Evolutionary conservation across 2,329 filamentous ascomycete species (phyloP).

Genomic region (Ophiostoma montium): DNA sequence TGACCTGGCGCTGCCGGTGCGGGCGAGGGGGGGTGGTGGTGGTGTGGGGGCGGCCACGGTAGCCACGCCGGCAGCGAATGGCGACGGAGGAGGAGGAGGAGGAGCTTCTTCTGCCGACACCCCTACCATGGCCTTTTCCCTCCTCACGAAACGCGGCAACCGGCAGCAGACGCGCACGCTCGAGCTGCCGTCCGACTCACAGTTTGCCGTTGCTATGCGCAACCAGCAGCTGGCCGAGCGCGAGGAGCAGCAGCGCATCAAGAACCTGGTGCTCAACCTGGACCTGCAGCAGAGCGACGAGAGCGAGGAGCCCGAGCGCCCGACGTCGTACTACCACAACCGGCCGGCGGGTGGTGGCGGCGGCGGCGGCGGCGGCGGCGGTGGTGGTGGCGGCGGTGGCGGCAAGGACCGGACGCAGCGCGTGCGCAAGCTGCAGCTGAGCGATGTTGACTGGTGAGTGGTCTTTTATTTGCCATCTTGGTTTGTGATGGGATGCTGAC

Average conservation of each 20-base stretch:
- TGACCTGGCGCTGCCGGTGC: slow-evolving; percentile 93
- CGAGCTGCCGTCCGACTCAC: slow-evolving; percentile 79
- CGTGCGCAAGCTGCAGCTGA: slow-evolving; percentile 80
- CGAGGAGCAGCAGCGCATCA: slow-evolving; percentile 96
- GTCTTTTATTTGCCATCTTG: not conserved
- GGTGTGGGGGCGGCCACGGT: not conserved
- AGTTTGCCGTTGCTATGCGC: slow-evolving; percentile 91
- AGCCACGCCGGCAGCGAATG: not conserved
- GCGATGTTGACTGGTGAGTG: slow-evolving; percentile 80
- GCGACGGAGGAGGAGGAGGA: no score
- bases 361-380: no score
- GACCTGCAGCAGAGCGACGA: slow-evolving; percentile 82
- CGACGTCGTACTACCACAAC: slow-evolving; percentile 35
- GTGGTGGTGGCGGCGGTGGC: no score
- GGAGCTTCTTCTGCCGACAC: no score
- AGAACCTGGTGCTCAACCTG: slow-evolving; percentile 92
- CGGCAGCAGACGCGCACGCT: slow-evolving; percentile 92
- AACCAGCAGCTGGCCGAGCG: slow-evolving; percentile 87
- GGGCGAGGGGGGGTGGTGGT: slow-evolving; percentile 43
- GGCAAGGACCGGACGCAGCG: slow-evolving; percentile 61
- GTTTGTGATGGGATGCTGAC: no score
- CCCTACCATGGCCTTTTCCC: slow-evolving; percentile 90
- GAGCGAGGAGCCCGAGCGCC: slow-evolving; percentile 39
- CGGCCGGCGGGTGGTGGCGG: no score
- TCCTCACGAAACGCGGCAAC: slow-evolving; percentile 92